Evolutionary conservation across 2,329 filamentous ascomycete genomes (phyloP), one percentile per base, ranked within the genome.

Genomic region (Daldinia sp.): DNA sequence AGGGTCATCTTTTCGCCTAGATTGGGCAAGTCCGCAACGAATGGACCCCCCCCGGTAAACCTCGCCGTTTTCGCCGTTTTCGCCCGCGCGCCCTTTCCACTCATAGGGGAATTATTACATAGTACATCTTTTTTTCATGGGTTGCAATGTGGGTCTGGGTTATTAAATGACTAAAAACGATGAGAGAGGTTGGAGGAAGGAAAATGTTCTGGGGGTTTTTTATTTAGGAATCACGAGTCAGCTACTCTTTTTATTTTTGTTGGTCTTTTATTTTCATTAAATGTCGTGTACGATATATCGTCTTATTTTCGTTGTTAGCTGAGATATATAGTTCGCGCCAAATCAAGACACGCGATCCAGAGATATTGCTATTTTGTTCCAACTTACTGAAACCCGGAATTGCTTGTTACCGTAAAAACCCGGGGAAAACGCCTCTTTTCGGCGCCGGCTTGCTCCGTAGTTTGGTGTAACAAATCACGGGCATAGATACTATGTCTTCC

Each of bases 1-100:
- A 26, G 72, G 72, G 37, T 55, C 58, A 74, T 72, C 41, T 60
- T 73, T 73, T 50, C 20, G 44, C 72, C 72, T 71, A 39, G 51
- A 54, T 37, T 54, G 30, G 51, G 20, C 48, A 53, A 53, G 48
- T 53, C 48, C 28, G 51, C 30, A 23, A 54, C 33, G n/a, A 15
- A 54, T 54, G 51, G 57, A 62, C 50, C 61, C 20, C 61, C 20
- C 30, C 65, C 65, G 50, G 39, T 35, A 55, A 28, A 10, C 33
- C 65, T 68, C 66, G 63, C 59, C 37, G 2, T 23, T 63, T 63
- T 10, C 6, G 33, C 33, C 65, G 33, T 23, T 23, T 23, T 23
- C 20, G 20, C 20, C 20, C 20, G 20, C 20, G 20, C 20, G 20
- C 20, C 54, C 15, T 3, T 18, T 37, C 51, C 61, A 9, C 39